Base-by-base conservation (phyloP, 1,284 basidiomycete genomes). In the Trametes sp. region DNA sequence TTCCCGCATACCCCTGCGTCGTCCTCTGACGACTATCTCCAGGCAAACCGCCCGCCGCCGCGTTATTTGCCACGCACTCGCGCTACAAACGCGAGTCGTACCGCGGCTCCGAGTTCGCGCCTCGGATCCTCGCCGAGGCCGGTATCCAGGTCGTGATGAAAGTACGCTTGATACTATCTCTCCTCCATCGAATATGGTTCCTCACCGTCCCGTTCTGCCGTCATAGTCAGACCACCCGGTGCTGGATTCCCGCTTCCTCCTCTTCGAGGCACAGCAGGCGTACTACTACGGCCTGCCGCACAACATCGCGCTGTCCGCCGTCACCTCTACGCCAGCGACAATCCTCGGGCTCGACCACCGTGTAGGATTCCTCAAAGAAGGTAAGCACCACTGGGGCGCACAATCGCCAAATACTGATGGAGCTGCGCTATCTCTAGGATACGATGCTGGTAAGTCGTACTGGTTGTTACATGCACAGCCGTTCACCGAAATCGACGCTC, bases 191-290 rank as follows among this genome's bases (percentile, higher is more conserved):
- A 14, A 35, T 31, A 21, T 7, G 21, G 19, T 33, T 2, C 4
- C 26, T 50, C 10, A 57, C 21, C 7, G 14, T 29, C 6, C 21
- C 7, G 14, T 29, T 7, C 9, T 8, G 44, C 11, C 4, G 23
- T 2, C 16, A 28, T 64, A 91, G 90, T 90, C 87, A 63, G 90
- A 92, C 63, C 90, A 92, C 68, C 86, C 87, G 13, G 87, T 89
- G 0, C 64, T 95, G n/a, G 88, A 96, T 73, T 92, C 91, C 31
- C 84, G 95, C 5, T 87, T 88, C 72, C 79, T 98, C 13, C 73
- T 95, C 2, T 89, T 88, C 72, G 95, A 98, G 76, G 95, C 95
- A 0, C 92, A 94, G 60, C 93, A 96, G 74, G 94, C 92, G 1
- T 88, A 95, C 72, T 91, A 91, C 73, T 96, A 87, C 68, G 87